Conservation (phyloP, 1,284 basidiomycete genomes). For the Ustilago loliicola region DNA sequence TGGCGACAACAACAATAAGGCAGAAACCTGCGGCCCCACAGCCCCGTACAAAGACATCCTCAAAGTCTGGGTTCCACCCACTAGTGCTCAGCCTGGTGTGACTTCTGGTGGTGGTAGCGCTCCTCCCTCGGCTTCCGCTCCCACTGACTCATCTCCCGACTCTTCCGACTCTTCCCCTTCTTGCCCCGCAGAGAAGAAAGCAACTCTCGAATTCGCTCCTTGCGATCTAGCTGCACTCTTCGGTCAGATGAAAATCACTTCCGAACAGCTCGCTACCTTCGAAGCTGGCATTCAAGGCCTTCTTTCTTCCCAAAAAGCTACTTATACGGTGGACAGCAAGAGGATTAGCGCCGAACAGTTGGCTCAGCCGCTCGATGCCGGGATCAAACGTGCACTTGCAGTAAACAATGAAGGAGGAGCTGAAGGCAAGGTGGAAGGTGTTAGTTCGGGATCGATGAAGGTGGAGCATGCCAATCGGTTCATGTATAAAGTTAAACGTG, state of each 20-base stretch:
- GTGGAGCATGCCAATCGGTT: constrained; percentile 4
- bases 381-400: constrained; percentile 18
- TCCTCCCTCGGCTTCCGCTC: neutral
- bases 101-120: constrained; percentile 20
- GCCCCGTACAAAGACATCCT: constrained; percentile 25
- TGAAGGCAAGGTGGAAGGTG: too few relatives aligned
- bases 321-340: constrained; percentile 26
- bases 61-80: constrained; percentile 23
- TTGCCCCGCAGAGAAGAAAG: constrained; percentile 19
- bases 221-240: constrained; percentile 34
- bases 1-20: neutral
- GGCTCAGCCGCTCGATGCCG: neutral
- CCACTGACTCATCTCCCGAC: neutral
- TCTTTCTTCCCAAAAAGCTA: constrained; percentile 8
- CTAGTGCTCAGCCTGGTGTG: neutral
- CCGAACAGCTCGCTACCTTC: constrained; percentile 32
- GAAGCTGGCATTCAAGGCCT: constrained; percentile 21
- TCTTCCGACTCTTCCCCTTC: constrained; percentile 10
- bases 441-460: neutral
- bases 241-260: constrained; percentile 26
- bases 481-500: constrained; percentile 20
- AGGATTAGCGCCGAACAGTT: constrained; percentile 19
- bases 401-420: too few relatives aligned
- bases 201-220: constrained; percentile 21
- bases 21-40: constrained; percentile 13